Evolutionary conservation across 768 basidiomycete species (phyloP).

Genomic region (Gyrodon lividus): DNA sequence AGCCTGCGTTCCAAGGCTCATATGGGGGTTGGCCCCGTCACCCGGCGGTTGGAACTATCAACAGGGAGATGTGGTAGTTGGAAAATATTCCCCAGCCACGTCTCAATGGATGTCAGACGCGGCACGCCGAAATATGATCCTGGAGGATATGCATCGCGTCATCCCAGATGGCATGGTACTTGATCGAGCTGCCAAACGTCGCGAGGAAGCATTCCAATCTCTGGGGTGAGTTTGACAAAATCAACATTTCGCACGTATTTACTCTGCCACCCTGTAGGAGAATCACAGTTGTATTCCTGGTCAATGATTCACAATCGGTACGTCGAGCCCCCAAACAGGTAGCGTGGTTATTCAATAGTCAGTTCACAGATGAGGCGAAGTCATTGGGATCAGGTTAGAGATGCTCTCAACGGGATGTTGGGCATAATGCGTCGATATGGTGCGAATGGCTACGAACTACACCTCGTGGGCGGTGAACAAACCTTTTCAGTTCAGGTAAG

Average conservation of each 20-base stretch:
- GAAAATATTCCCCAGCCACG: neutral
- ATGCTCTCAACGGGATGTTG: neutral
- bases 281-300: neutral
- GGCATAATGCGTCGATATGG: neutral
- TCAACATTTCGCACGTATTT: neutral
- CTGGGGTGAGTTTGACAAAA: neutral
- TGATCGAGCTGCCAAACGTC: neutral
- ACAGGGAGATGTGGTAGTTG: neutral
- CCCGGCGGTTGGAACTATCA: neutral
- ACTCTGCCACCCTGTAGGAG: neutral
- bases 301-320: neutral
- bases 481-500: neutral
- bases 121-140: neutral
- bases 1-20: neutral
- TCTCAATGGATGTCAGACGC: neutral
- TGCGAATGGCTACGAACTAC: neutral
- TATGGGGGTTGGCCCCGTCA: conserved; percentile 1
- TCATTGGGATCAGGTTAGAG: neutral
- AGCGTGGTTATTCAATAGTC: neutral
- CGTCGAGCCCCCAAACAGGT: neutral
- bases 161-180: neutral
- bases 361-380: neutral
- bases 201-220: neutral
- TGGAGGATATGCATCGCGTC: neutral
- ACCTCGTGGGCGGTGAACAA: neutral